Base-by-base conservation (phyloP, 139 green algal species). In the Tetraselmis chui region DNA sequence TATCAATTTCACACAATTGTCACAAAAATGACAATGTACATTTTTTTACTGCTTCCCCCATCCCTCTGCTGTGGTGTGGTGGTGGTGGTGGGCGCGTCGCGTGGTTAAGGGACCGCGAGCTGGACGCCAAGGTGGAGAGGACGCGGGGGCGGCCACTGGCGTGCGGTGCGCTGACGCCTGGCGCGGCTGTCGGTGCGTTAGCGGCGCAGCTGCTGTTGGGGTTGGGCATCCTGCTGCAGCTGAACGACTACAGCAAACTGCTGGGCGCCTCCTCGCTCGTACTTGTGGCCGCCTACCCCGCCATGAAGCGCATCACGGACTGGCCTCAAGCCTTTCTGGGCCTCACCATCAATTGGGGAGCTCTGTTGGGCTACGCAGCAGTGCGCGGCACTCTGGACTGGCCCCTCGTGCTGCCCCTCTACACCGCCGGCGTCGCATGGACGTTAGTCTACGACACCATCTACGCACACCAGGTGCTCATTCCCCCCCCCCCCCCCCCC, bases 401-500 rank as follows among this genome's bases (percentile, higher is more conserved):
- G 90, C 23, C 67, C 0, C 89, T 94, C 2, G 90, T 97, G 29
- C 76, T 96, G 78, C 96, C 97, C 1, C 85, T 99, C 58, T 98
- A 99, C 86, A 82, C 80, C 1, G 85, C 85, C 0, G 91, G 92
- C 2, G 85, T 98, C 0, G 88, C 77, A 75, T 99, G 97, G 97
- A 98, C 95, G 5, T 86, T 99, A 0, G 90, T 98, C 2, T 99
- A 99, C 80, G 97, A 99, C 89, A 99, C 97, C 2, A 97, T 99
- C 32, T 99, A 99, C 81, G 97, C 97, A 0, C 94, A 98, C 81
- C 96, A 99, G 88, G 93, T 28, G 59, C 59, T 23, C 59, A 75
- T n/a, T n/a, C 59, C 59, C 59, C 22, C 23, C 59, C 59, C 5
- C 77, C 1, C 1, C 77, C 23, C 79, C 27, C n/a, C 0, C 27